Evolutionary conservation across 1,284 basidiomycete genomes (phyloP).

Genomic region (Butyriboletus appendiculatus): DNA sequence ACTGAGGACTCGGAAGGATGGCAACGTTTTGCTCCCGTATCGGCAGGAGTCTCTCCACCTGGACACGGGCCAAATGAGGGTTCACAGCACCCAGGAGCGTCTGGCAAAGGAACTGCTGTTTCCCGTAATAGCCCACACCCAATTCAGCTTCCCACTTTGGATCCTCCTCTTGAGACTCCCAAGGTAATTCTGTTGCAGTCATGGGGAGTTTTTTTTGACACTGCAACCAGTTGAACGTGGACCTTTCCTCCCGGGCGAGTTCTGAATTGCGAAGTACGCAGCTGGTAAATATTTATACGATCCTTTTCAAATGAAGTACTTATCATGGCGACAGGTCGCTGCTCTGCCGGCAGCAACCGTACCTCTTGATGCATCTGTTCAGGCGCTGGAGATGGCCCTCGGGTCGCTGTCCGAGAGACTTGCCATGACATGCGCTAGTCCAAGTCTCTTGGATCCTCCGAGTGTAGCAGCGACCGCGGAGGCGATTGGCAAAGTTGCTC

Average conservation of each 20-base stretch:
- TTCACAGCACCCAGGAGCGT: slow-evolving; percentile 10
- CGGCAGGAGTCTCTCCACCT: slow-evolving; percentile 7
- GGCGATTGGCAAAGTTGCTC: slow-evolving; percentile 63
- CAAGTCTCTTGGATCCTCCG: slow-evolving; percentile 44
- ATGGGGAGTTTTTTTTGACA: slow-evolving; percentile 12
- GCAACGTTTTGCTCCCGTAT: slow-evolving; percentile 46
- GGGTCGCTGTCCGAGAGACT: slow-evolving; percentile 54
- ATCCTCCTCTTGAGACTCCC: slow-evolving; percentile 30
- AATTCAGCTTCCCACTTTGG: slow-evolving; percentile 34
- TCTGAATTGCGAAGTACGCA: slow-evolving; percentile 23
- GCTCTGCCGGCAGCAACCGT: slow-evolving; percentile 14
- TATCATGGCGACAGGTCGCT: slow-evolving; percentile 16
- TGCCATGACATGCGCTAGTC: slow-evolving; percentile 41
- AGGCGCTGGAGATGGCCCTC: slow-evolving; percentile 57
- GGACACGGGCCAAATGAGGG: slow-evolving; percentile 5
- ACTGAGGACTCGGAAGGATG: slow-evolving; percentile 55
- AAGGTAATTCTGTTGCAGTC: slow-evolving; percentile 23
- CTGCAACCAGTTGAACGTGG: slow-evolving; percentile 19
- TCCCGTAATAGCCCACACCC: slow-evolving; percentile 31
- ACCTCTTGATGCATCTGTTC: slow-evolving; percentile 38
- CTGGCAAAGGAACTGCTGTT: slow-evolving; percentile 10
- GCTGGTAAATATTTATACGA: slow-evolving; percentile 7
- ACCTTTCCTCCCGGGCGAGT: slow-evolving; percentile 12
- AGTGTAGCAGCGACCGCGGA: slow-evolving; percentile 66
- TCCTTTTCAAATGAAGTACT: background rate